Base-by-base conservation (phyloP, 352 stramenopile genomes). In the Phytophthora pistaciae region DNA sequence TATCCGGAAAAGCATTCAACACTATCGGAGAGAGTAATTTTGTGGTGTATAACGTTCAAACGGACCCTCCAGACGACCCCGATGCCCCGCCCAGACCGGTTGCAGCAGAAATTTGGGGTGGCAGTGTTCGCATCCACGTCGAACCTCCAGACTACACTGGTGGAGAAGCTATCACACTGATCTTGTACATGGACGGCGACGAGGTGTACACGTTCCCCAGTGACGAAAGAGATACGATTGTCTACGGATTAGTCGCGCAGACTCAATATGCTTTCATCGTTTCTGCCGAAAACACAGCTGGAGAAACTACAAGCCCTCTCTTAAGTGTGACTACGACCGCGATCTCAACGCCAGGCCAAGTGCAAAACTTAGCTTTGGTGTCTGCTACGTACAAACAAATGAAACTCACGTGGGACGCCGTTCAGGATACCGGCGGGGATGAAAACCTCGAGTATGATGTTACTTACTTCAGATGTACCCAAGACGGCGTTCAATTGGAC, bases 391-490 rank as follows among this genome's bases (percentile, higher is more conserved):
- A 77, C 55, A 80, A 80, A 29, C 66, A 71, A n/a, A 48, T 92
- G 21, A 21, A 40, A 6, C 67, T 92, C 3, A 40, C 40, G 8
- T 92, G 84, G 84, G 57, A 78, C 13, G 5, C 25, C 1, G 73
- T 87, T 23, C 21, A 66, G 18, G 75, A 91, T 60, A 85, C 65
- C 2, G 84, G 84, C 9, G 84, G 84, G 11, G 84, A 92, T 33
- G 7, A 25, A 0, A 18, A n/a, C 13, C 55, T 91, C 10, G 66
- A 73, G 53, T 92, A 90, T 38, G 49, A 82, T 3, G 66, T 90
- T n/a, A 74, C 42, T 3, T 91, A 80, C 18, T 85, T 78, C 20
- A 64, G 70, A 20, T 81, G 69, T 29, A 75, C 61, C 5, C 68
- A 50, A 3, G 71, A 64, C 7, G 71, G 74, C 3, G 38, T 60